Percentiles rank a stretch among this genome's conserved stretches.
Evolutionary conservation across 2,329 filamentous ascomycete species (phyloP).

Genomic region (Sporothrix brasiliensis): DNA sequence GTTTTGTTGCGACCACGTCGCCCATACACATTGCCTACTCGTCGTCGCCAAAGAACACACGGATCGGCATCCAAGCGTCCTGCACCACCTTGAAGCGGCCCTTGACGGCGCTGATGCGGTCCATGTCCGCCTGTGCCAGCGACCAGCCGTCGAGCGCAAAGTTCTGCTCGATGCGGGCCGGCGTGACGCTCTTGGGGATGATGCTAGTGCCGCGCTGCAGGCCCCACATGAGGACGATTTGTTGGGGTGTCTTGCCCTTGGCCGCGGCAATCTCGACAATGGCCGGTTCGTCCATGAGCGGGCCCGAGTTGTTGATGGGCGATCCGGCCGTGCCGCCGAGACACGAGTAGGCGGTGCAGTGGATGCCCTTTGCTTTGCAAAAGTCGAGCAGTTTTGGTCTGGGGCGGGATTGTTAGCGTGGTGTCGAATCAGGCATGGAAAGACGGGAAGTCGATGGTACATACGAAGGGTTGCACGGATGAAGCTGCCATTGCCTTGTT

Average conservation of each 20-base stretch:
- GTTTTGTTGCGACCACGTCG: too few relatives aligned
- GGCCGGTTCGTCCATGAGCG: slow-evolving; percentile 43
- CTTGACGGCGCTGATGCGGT: slow-evolving; percentile 57
- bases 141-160: slow-evolving; percentile 62
- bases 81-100: slow-evolving; percentile 69
- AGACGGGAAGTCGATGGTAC: not conserved
- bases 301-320: slow-evolving; percentile 48
- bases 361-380: slow-evolving; percentile 61
- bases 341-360: slow-evolving; percentile 62
- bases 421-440: too few relatives aligned
- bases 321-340: slow-evolving; percentile 59
- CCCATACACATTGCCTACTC: slow-evolving; percentile 48
- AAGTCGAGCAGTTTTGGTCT: slow-evolving; percentile 60
- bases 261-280: slow-evolving; percentile 48
- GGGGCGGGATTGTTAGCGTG: not conserved
- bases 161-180: slow-evolving; percentile 9
- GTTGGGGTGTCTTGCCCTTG: slow-evolving; percentile 45
- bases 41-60: slow-evolving; percentile 69
- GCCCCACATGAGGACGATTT: slow-evolving; percentile 49
- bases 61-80: slow-evolving; percentile 64
- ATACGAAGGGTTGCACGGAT: slow-evolving; percentile 20
- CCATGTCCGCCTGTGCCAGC: slow-evolving; percentile 62
- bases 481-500: slow-evolving; percentile 2
- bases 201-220: slow-evolving; percentile 51
- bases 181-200: slow-evolving; percentile 52